Conservation (phyloP, 768 basidiomycete species). For the Boletus reticulatus region DNA sequence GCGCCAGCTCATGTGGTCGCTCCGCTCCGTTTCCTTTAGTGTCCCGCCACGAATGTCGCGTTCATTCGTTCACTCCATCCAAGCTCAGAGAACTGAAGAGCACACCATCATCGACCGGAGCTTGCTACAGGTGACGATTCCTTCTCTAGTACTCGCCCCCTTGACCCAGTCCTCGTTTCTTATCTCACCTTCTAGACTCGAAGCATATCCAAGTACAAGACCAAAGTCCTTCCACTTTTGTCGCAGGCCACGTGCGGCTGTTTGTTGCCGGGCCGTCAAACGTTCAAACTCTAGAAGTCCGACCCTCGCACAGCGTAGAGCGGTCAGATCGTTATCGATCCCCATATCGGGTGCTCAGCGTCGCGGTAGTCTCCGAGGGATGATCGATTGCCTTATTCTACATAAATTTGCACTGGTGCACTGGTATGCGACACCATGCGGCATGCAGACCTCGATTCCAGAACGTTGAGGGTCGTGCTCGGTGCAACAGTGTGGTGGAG, state of each 20-base stretch:
- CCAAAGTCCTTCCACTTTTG: conserved; percentile 35
- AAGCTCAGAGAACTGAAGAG: conserved; percentile 36
- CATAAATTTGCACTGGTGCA: conserved; percentile 34
- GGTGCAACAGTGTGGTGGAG: conserved; percentile 40
- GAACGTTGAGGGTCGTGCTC: conserved; percentile 38
- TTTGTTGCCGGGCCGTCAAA: conserved; percentile 23
- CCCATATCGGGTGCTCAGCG: conserved; percentile 45
- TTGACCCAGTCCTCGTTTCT: not conserved
- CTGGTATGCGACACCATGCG: conserved; percentile 44
- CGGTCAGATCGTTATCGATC: conserved; percentile 42
- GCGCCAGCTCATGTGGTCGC: conserved; percentile 33
- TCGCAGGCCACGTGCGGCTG: conserved; percentile 21
- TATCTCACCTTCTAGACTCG: conserved; percentile 33
- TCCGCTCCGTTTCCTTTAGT: conserved; percentile 45
- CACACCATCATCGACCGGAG: conserved; percentile 28
- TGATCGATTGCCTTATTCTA: conserved; percentile 36
- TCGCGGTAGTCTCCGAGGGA: conserved; percentile 18
- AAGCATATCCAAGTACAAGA: conserved; percentile 36
- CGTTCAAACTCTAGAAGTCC: conserved; percentile 53
- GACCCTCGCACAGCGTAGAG: conserved; percentile 46
- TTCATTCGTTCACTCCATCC: conserved; percentile 45
- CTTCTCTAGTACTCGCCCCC: not conserved
- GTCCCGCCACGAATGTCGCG: conserved; percentile 58
- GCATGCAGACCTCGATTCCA: conserved; percentile 44
- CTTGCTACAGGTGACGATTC: not conserved